Base-by-base conservation (phyloP, 2,329 filamentous ascomycete genomes). In the Stromatinia cepivora region DNA sequence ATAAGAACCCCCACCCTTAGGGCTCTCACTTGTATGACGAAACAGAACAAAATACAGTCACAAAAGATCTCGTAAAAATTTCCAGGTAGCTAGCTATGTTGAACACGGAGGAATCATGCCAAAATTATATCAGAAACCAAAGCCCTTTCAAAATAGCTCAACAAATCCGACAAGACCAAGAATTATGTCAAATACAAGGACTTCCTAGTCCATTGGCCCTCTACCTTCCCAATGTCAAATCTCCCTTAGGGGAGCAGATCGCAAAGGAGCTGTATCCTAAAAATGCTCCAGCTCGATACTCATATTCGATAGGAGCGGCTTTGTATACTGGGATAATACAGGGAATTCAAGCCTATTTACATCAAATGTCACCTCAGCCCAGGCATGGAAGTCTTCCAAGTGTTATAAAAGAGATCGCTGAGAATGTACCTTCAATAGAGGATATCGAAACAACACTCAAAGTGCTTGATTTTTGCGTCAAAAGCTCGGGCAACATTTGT, bases 271-370 rank as follows among this genome's bases (percentile, higher is more conserved):
- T 73, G 28, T 72, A 56, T 64, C 71, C 70, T 9, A 67, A 70
- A 28, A 70, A 71, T 62, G 39, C 61, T 9, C 59, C 59, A 34
- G 28, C 59, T 10, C 45, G 59, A n/a, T 62, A 62, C 42, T 50
- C 45, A 25, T 50, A 62, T 62, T 17, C 59, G 2, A 50, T 62
- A 13, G 59, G 59, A 3, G 7, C 31, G 17, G 59, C 59, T 34
- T 34, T 50, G 31, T 62, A 62, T 50, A 62, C 13, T 45, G 67
- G 70, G 1, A 67, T 72, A 17, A 42, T 71, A 36, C 67, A 69
- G 25, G 66, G 69, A 31, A 69, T 73, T 66, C 72, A 70, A 65
- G 66, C 52, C 22, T 73, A 72, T 25, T 45, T 72, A 15, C 61
- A 48, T 11, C 57, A 59, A 28, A 72, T 72, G 69, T 57, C 48